Evolutionary conservation across 805 yeast species (phyloP).

Genomic region (Lipomyces orientalis): DNA sequence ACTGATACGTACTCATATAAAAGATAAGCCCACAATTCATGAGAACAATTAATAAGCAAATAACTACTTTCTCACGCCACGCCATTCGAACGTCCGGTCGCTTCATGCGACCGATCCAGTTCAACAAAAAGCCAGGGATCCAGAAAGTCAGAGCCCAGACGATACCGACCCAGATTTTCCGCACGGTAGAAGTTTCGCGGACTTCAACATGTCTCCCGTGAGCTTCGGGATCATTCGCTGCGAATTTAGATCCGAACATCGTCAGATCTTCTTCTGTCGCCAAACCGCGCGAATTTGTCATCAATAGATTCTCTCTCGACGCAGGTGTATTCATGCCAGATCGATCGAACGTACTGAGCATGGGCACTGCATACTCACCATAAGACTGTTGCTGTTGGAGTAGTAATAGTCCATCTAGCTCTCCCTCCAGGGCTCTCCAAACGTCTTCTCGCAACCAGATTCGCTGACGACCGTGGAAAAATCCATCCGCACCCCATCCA

Average conservation of each 20-base stretch:
- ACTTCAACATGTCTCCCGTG: conserved; percentile 45
- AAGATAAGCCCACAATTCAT: conserved; percentile 50
- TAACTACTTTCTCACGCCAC: conserved; percentile 51
- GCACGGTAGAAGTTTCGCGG: conserved; percentile 41
- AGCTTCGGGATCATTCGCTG: conserved; percentile 44
- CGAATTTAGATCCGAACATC: conserved; percentile 34
- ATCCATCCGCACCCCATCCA: conserved; percentile 45
- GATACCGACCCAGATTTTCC: conserved; percentile 48
- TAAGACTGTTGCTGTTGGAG: conserved; percentile 23
- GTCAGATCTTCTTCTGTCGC: conserved; percentile 29
- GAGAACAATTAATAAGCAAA: conserved; percentile 47
- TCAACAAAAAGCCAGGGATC: conserved; percentile 49
- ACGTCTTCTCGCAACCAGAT: conserved; percentile 49
- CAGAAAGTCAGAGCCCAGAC: conserved; percentile 52
- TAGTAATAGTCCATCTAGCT: conserved; percentile 33
- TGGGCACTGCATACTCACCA: conserved; percentile 4
- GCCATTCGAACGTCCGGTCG: conserved; percentile 51
- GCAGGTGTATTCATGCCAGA: conserved; percentile 11
- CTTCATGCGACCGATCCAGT: conserved; percentile 48
- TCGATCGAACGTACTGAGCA: conserved; percentile 16
- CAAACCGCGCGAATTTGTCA: neutral
- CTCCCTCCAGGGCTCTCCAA: conserved; percentile 48
- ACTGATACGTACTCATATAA: conserved; percentile 45
- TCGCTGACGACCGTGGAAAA: conserved; percentile 46
- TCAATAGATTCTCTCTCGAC: conserved; percentile 22